Evolutionary conservation across 257 asterid species (phyloP).

Genomic region (Nicotiana noctiflora): DNA sequence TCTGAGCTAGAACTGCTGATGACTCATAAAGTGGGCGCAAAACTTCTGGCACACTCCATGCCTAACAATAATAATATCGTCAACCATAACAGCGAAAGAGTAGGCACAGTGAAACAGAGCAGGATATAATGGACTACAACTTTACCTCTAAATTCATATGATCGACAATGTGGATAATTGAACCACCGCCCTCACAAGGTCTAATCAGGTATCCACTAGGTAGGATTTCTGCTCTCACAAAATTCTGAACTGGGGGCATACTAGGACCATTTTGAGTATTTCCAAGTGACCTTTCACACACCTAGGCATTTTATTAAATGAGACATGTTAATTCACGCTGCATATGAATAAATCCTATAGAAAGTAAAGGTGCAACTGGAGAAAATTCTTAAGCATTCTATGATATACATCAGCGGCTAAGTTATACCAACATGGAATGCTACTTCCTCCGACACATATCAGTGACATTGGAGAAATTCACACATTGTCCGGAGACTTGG

Average conservation of each 20-base stretch:
- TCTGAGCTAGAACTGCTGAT: slow-evolving; percentile 71
- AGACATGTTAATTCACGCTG: background rate
- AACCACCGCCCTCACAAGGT: slow-evolving; percentile 93
- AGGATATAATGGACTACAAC: background rate
- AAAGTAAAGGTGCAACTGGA: background rate
- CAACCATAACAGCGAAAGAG: background rate
- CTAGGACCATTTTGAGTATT: slow-evolving; percentile 82
- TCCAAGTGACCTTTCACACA: slow-evolving; percentile 80
- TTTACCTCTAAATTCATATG: slow-evolving; percentile 79
- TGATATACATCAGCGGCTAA: background rate
- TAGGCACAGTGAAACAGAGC: background rate
- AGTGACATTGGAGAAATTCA: background rate
- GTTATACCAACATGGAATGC: background rate
- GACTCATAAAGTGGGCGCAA: slow-evolving; percentile 86
- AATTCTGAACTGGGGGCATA: slow-evolving; percentile 80
- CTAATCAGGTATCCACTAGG: slow-evolving; percentile 87
- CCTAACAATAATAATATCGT: slow-evolving; percentile 22
- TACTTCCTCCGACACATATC: background rate
- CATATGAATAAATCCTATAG: background rate
- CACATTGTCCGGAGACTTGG: background rate
- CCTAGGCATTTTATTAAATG: slow-evolving; percentile 29
- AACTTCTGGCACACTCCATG: slow-evolving; percentile 87
- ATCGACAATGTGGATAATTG: slow-evolving; percentile 84
- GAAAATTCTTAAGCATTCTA: background rate
- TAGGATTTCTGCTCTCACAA: slow-evolving; percentile 80